These are phyloP conservation scores for Sordariomycetes sp. DNA, from an alignment of 2,329 filamentous ascomycete species.

Conservation along the genomic window DNA sequence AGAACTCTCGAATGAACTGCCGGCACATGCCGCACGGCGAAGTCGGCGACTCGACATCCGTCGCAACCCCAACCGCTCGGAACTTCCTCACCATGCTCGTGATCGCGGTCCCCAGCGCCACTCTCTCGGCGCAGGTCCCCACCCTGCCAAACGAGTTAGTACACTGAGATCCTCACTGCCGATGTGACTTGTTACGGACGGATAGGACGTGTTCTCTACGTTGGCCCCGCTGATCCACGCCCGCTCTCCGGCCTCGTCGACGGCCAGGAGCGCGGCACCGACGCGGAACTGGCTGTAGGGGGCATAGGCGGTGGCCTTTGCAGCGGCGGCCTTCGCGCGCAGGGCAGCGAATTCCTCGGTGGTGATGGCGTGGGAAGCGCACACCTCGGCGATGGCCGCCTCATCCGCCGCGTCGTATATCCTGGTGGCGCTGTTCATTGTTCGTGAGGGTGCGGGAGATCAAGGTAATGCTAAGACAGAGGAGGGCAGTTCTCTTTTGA, in stretches of 20 bases:
- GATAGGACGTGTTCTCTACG: constrained; percentile 87
- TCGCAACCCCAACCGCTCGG: constrained; percentile 75
- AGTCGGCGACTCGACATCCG: constrained; percentile 59
- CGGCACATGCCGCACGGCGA: constrained; percentile 94
- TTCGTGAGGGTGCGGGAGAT: neutral
- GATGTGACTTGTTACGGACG: too few species aligned
- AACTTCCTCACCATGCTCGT: constrained; percentile 47
- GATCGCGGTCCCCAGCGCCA: constrained; percentile 76
- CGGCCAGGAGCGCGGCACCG: constrained; percentile 63
- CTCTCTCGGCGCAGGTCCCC: constrained; percentile 88
- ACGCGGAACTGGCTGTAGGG: constrained; percentile 90
- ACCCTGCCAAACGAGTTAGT: too few species aligned
- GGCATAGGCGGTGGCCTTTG: constrained; percentile 77
- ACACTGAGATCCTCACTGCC: too few species aligned
- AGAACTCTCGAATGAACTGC: constrained; percentile 81
- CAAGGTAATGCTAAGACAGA: neutral
- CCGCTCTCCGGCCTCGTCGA: constrained; percentile 13
- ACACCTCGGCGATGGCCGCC: constrained; percentile 15
- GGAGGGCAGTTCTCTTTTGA: neutral
- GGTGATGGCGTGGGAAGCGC: constrained; percentile 36
- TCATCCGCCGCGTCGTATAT: constrained; percentile 15
- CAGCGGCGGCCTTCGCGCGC: constrained; percentile 50
- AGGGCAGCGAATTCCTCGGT: constrained; percentile 54
- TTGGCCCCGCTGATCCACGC: constrained; percentile 66
- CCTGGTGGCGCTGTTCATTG: neutral